A percentile compares a stretch with the other conserved stretches of the same genome.
Evolutionary conservation across 2,329 filamentous ascomycete genomes (phyloP).

Genomic region (Boeremia exigua): DNA sequence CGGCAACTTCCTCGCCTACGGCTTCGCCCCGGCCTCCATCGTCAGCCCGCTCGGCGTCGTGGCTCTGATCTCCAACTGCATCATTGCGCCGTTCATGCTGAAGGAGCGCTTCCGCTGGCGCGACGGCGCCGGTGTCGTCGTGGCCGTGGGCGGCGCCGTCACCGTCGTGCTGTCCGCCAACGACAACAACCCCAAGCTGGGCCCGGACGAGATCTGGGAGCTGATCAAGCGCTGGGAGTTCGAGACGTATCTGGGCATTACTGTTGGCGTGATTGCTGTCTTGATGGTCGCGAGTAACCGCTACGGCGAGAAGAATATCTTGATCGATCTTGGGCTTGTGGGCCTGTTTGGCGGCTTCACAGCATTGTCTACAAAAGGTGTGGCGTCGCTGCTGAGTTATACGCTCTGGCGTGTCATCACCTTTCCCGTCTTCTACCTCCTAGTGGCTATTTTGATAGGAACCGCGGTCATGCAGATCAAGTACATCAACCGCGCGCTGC

Average conservation of each 20-base stretch:
- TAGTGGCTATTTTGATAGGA: constrained; percentile 77
- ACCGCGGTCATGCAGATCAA: constrained; percentile 97
- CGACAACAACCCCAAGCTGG: constrained; percentile 86
- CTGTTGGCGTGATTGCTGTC: constrained; percentile 71
- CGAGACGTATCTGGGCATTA: constrained; percentile 85
- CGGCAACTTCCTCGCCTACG: constrained; percentile 96
- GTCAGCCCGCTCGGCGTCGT: constrained; percentile 97
- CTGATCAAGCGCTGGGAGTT: constrained; percentile 89
- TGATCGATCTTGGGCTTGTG: constrained; percentile 92
- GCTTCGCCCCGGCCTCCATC: constrained; percentile 96
- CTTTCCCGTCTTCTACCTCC: constrained; percentile 87
- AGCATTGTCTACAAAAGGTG: constrained; percentile 93
- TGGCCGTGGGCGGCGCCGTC: constrained; percentile 86
- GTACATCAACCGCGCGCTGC: constrained; percentile 88
- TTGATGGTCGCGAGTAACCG: constrained; percentile 83
- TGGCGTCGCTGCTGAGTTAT: constrained; percentile 92
- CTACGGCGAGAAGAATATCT: constrained; percentile 84
- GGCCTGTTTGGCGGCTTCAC: constrained; percentile 96
- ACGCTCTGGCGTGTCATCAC: constrained; percentile 87
- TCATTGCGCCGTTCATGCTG: constrained; percentile 93
- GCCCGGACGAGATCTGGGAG: constrained; percentile 86
- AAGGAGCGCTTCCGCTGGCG: constrained; percentile 86
- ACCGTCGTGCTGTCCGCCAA: constrained; percentile 92
- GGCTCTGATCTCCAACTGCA: constrained; percentile 92
- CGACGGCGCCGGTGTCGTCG: constrained; percentile 86